Conservation (phyloP, 495 filamentous ascomycete species). For the Letharia columbiana region DNA sequence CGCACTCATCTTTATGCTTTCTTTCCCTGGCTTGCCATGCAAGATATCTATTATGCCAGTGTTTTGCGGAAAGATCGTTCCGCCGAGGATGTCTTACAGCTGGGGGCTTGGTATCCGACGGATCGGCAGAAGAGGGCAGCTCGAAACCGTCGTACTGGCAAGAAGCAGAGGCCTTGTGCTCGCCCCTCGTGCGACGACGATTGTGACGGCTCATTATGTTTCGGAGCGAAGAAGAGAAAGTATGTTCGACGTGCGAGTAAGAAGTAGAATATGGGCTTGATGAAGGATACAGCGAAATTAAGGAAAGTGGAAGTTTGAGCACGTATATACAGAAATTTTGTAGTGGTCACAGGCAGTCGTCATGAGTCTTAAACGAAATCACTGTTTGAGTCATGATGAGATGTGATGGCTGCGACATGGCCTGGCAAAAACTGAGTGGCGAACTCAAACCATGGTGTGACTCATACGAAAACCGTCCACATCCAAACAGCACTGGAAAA, state of each 20-base stretch:
- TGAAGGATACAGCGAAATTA: background rate
- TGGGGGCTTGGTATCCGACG: background rate
- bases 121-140: background rate
- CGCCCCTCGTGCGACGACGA: constrained; percentile 20
- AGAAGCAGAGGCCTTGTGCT: constrained; percentile 1
- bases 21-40: constrained; percentile 19
- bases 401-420: background rate
- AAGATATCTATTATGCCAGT: constrained; percentile 24
- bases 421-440: background rate
- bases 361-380: background rate
- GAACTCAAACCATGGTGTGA: background rate
- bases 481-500: background rate
- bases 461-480: background rate
- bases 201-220: constrained; percentile 24
- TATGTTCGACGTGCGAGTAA: background rate
- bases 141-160: constrained; percentile 8
- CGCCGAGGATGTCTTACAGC: background rate
- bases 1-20: constrained; percentile 20
- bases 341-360: background rate
- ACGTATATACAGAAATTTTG: background rate
- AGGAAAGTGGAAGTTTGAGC: background rate
- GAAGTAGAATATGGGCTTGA: background rate
- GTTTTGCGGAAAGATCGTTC: constrained; percentile 16
- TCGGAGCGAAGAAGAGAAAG: background rate
- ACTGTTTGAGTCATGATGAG: background rate